Percentiles rank a stretch among this genome's conserved stretches.
Evolutionary conservation across 306 rosid genomes (phyloP).

Genomic region (Argentina anserina): DNA sequence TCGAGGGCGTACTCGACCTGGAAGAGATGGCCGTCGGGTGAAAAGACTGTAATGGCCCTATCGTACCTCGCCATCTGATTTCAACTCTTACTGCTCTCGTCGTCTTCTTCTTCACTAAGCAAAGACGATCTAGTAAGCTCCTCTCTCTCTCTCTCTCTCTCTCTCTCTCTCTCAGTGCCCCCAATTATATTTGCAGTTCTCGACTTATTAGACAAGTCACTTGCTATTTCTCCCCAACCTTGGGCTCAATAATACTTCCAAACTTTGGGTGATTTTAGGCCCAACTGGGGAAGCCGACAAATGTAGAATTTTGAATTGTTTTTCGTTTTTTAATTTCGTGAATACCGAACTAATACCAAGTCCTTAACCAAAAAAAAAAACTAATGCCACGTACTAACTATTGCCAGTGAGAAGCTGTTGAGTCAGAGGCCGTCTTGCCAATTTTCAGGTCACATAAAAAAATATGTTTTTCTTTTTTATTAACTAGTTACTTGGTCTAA

Average conservation of each 20-base stretch:
- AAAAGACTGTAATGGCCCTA: slow-evolving; percentile 93
- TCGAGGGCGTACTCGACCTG: slow-evolving; percentile 98
- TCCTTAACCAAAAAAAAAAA: too few species aligned
- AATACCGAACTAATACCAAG: too few species aligned
- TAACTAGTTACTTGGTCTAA: too few species aligned
- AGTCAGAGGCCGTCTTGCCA: too few species aligned
- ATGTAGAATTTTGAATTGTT: too few species aligned
- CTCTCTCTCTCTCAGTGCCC: neutral
- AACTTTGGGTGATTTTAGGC: neutral
- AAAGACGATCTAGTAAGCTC: too few species aligned
- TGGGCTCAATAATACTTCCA: neutral
- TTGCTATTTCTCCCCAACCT: neutral
- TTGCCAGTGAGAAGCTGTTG: too few species aligned
- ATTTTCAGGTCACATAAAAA: too few species aligned
- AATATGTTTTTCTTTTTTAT: too few species aligned
- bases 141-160: neutral
- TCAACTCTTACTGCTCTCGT: neutral
- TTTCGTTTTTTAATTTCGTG: too few species aligned
- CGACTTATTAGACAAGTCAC: slow-evolving; percentile 18
- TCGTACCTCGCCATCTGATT: slow-evolving; percentile 86
- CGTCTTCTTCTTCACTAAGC: neutral
- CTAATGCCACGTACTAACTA: too few species aligned
- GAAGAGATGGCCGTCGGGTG: slow-evolving; percentile 95
- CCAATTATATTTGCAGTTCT: slow-evolving; percentile 8
- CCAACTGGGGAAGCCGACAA: neutral